Evolutionary conservation across 2,329 filamentous ascomycete species (phyloP), one percentile per base, ranked within the genome.

Genomic region (Alternaria sp.): DNA sequence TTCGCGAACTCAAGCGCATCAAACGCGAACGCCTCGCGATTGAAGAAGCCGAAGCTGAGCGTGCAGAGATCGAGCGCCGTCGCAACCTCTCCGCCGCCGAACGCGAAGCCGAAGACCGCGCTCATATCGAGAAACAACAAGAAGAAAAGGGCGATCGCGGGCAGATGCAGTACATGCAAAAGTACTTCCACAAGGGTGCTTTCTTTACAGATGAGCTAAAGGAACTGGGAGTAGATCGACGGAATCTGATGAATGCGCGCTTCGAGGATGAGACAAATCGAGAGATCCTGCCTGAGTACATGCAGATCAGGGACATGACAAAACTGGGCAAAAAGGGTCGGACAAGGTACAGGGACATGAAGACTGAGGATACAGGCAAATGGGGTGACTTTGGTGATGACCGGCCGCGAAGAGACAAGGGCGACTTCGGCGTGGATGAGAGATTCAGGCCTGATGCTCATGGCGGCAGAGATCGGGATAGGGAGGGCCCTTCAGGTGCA

Each of bases 141-240:
- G 91, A 91, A 63, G 93, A 96, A 64, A 82, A 83, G 24, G 91
- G 92, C 70, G 62, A 84, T 51, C 89, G 90, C 62, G 93, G 93
- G 54, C 91, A 94, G 80, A 92, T 95, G 85, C 87, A 87, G 2
- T 97, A 89, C 78, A 92, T 98, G 91, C 94, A 97, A 75, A 93
- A 94, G 76, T 99, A 98, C 81, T 94, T 92, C 79, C 95, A 99
- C 84, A 94, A 94, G 81, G 95, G 95, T 49, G 95, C 95, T 16
- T 99, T 98, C 82, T 98, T 92, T 83, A 91, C 91, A 67, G 92
- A 94, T 53, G 91, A 96, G 70, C 85, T 89, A 52, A 88, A 89
- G 68, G 88, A 88, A 16, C 88, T 91, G 64, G 92, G 92, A 1
- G 82, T 97, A 46, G 89, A 91, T 64, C 86, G 89, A 74, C 85